These are phyloP conservation scores for Limonium bicolor DNA, from an alignment of 148 eudicot species.

Conservation along the genomic window DNA sequence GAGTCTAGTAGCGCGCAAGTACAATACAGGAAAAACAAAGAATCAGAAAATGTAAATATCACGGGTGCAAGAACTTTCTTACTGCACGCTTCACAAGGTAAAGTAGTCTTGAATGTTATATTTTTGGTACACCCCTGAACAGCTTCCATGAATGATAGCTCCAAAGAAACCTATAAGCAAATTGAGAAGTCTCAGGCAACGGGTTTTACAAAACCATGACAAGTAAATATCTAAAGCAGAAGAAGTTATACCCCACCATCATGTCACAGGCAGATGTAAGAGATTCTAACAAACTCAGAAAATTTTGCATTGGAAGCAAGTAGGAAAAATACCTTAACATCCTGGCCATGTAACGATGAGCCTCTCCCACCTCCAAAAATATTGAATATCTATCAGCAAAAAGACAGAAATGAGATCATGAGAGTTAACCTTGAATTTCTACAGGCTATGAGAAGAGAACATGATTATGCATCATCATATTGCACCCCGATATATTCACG, in stretches of 20 bases:
- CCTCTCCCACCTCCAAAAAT: conserved; percentile 18
- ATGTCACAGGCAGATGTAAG: too few relatives aligned
- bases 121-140: conserved; percentile 88
- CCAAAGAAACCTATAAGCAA: conserved; percentile 33
- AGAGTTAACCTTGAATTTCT: too few relatives aligned
- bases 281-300: too few relatives aligned
- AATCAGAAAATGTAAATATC: not conserved
- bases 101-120: conserved; percentile 42
- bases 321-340: conserved; percentile 36
- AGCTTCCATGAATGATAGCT: conserved; percentile 97
- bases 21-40: not conserved
- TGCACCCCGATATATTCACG: too few relatives aligned
- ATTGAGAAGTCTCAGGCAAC: not conserved
- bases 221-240: not conserved
- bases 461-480: too few relatives aligned
- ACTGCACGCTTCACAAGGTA: conserved; percentile 91
- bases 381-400: conserved; percentile 26
- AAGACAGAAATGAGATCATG: too few relatives aligned
- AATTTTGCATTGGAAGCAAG: not conserved
- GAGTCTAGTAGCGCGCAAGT: too few relatives aligned
- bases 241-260: too few relatives aligned
- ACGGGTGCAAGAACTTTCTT: conserved; percentile 6
- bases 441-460: too few relatives aligned
- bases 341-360: conserved; percentile 24
- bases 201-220: not conserved